A percentile compares a stretch with the other conserved stretches of the same genome.
These are phyloP conservation scores for Microstegium vimineum DNA, from an alignment of 176 grass and related monocot genomes.

Conservation along the genomic window DNA sequence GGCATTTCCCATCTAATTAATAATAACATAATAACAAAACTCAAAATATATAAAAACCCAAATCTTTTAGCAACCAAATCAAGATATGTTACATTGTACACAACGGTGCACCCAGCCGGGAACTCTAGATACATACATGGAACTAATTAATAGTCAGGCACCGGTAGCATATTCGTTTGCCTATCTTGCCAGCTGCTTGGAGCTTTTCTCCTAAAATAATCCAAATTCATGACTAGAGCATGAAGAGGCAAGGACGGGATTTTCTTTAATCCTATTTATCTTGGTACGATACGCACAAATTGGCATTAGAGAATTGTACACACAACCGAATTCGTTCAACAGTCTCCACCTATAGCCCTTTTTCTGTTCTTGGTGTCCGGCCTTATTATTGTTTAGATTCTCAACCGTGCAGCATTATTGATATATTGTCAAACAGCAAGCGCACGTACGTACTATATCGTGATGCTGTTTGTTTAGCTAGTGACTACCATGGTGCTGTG, in stretches of 20 bases:
- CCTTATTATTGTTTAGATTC: slow-evolving; percentile 12
- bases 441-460: neutral
- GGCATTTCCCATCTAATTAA: too few relatives aligned
- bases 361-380: neutral
- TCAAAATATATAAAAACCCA: too few relatives aligned
- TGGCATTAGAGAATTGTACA: neutral
- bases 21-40: too few relatives aligned
- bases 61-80: too few relatives aligned
- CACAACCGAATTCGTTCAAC: slow-evolving; percentile 6
- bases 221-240: neutral
- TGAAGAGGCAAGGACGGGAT: neutral
- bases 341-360: slow-evolving; percentile 15
- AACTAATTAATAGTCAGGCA: neutral
- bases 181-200: neutral
- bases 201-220: neutral
- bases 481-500: neutral
- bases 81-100: too few relatives aligned
- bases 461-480: neutral
- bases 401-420: neutral
- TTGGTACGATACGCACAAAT: neutral
- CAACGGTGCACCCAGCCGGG: too few relatives aligned
- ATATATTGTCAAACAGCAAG: slow-evolving; percentile 3
- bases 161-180: neutral
- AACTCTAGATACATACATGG: neutral
- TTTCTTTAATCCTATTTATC: neutral